Base-by-base conservation (phyloP, 2,329 filamentous ascomycete genomes). In the Fusarium napiforme region DNA sequence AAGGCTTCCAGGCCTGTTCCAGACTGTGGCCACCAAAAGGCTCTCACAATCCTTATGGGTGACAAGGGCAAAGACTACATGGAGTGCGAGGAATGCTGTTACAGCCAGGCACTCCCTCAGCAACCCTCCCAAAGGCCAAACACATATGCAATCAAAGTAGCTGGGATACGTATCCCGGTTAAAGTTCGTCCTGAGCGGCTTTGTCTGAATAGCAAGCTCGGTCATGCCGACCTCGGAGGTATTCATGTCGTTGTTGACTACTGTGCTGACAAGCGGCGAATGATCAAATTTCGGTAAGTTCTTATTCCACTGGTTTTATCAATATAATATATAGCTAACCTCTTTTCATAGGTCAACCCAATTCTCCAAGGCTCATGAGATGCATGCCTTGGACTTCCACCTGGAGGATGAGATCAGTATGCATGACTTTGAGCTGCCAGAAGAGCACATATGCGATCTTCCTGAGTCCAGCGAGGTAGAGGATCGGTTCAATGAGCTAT, bases 281-380 rank as follows among this genome's bases (percentile, higher is more conserved):
- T 75, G 50, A 64, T 75, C 58, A 74, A 69, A 39, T 73, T 74
- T 46, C 49, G 60, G 72, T 70, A 58, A 58, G 68, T 73, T 59
- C 49, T 12, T 23, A 47, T 7, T 4, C 30, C 36, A 14, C 36
- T 19, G 18, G 34, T 18, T 42, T 28, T 7, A 21, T 19, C 19
- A 3, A 16, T 18, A 42, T 5, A 23, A 23, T 23, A 3, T n/a
- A n/a, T 60, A 26, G 21, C 64, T 74, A 50, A 74, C 28, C 40
- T 19, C 34, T 19, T 47, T 37, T n/a, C 10, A 28, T 19, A 74
- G 72, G 21, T 75, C 72, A 34, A 74, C 72, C 26, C 60, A 55
- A 9, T 74, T 74, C n/a, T 74, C 72, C 0, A 26, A 72, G 5
- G 53, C 49, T 28, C 69, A 74, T 45, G 72, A 74, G 36, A 56